These are phyloP conservation scores for Cornus controversa DNA, from an alignment of 148 eudicot genomes.

Conservation along the genomic window DNA sequence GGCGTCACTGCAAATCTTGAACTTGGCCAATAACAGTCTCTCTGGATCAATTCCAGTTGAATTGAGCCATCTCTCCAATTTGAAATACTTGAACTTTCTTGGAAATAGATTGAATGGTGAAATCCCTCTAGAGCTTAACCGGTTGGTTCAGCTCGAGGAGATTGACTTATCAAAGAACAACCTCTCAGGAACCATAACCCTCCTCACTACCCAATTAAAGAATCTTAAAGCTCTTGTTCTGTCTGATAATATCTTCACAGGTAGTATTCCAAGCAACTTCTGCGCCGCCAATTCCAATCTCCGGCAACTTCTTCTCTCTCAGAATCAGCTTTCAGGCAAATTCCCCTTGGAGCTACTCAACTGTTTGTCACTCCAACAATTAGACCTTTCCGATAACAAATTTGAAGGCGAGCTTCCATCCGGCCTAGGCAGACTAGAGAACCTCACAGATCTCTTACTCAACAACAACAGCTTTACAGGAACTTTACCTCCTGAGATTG, in stretches of 20 bases:
- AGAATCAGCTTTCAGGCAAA: conserved; percentile 52
- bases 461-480: conserved; percentile 84
- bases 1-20: conserved; percentile 45
- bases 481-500: conserved; percentile 58
- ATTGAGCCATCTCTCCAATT: conserved; percentile 39
- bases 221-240: conserved; percentile 56
- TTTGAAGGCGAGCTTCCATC: conserved; percentile 61
- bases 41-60: conserved; percentile 61
- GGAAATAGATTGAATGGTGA: conserved; percentile 65
- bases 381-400: conserved; percentile 70
- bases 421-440: conserved; percentile 43
- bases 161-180: conserved; percentile 72
- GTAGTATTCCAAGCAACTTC: conserved; percentile 40
- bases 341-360: conserved; percentile 57
- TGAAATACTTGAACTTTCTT: conserved; percentile 68
- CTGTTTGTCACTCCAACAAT: conserved; percentile 55
- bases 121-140: conserved; percentile 60
- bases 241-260: conserved; percentile 52
- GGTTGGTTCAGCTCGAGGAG: conserved; percentile 38
- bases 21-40: conserved; percentile 75
- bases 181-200: conserved; percentile 53
- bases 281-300: conserved; percentile 47
- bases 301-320: conserved; percentile 43
- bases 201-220: conserved; percentile 39
- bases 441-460: conserved; percentile 75